Base-by-base conservation (phyloP, 495 filamentous ascomycete species). In the Neurospora sp. region DNA sequence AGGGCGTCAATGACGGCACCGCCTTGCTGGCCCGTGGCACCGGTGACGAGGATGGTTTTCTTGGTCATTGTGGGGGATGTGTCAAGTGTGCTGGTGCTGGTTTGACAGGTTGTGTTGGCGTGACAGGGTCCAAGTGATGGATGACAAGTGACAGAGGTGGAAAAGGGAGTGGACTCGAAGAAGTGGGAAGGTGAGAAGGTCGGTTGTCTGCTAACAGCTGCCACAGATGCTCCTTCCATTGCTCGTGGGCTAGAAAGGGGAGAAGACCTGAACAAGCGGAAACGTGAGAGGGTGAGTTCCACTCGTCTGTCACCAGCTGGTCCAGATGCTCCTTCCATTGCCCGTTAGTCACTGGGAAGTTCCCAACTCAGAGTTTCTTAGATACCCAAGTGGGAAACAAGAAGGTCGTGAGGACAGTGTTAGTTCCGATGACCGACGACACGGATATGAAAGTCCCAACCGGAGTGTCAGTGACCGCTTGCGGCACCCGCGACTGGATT, bases 21-120 rank as follows among this genome's bases (percentile, higher is more conserved):
- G 41, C 91, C 91, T 77, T 92, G 91, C 70, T 89, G 89, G 78
- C 90, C 90, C 0, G 90, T 93, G n/a, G 89, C 90, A 20, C 91
- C 90, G 69, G 88, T 89, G 72, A 92, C 78, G 69, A 93, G 87
- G 70, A 92, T 77, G n/a, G 82, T 73, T 77, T 80, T 38, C 39
- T 38, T 80, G 39, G 78, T 27, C 81, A 83, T 59, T 23, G 20
- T 81, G 70, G 62, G 74, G 40, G 48, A 40, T 70, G 72, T 31
- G 46, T 41, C 31, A 72, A 66, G 20, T 72, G 40, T 69, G 44
- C 10, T 20, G n/a, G 54, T 72, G 27, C 27, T 72, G 39, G 72
- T 70, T 78, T 76, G 72, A 78, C 6, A 16, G 27, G 27, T 37
- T 66, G 27, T 66, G 27, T 16, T 66, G 14, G 20, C 20, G 27